These are phyloP conservation scores for Cynanchum wilfordii DNA, from an alignment of 257 asterid genomes.

Conservation along the genomic window DNA sequence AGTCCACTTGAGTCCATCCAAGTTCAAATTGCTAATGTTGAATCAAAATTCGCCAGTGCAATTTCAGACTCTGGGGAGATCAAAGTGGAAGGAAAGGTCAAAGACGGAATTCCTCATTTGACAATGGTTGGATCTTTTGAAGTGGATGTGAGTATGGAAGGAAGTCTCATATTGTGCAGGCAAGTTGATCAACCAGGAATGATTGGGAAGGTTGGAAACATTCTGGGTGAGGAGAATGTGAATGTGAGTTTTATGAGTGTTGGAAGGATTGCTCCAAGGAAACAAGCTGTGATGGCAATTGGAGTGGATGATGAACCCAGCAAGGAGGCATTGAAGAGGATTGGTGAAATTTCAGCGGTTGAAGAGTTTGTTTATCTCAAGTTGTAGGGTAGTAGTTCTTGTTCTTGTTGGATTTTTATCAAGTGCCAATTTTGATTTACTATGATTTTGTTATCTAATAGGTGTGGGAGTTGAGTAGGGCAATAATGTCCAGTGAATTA, in stretches of 20 bases:
- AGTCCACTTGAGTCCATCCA: slow-evolving; percentile 70
- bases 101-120: slow-evolving; percentile 84
- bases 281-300: slow-evolving; percentile 90
- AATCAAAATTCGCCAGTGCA: slow-evolving; percentile 85
- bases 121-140: slow-evolving; percentile 84
- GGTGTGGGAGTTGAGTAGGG: slow-evolving; percentile 16
- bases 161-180: slow-evolving; percentile 82
- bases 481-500: slow-evolving; percentile 20
- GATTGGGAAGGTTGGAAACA: slow-evolving; percentile 86
- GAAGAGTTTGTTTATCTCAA: slow-evolving; percentile 84
- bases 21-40: slow-evolving; percentile 81
- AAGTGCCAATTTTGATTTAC: slow-evolving; percentile 28
- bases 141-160: slow-evolving; percentile 91
- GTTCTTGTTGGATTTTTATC: background rate
- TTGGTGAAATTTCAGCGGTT: slow-evolving; percentile 74
- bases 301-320: slow-evolving; percentile 93
- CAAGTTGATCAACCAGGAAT: slow-evolving; percentile 97
- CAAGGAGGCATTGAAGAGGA: slow-evolving; percentile 64
- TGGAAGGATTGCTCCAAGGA: slow-evolving; percentile 82
- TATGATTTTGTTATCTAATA: slow-evolving; percentile 12
- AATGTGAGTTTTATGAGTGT: slow-evolving; percentile 92
- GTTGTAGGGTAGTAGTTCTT: slow-evolving; percentile 28
- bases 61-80: slow-evolving; percentile 73
- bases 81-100: slow-evolving; percentile 76
- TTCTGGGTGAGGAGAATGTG: slow-evolving; percentile 77